phyloP scores from a whole-genome alignment of 257 asterid genomes.

The Nicotiana obtusifolia region DNA sequence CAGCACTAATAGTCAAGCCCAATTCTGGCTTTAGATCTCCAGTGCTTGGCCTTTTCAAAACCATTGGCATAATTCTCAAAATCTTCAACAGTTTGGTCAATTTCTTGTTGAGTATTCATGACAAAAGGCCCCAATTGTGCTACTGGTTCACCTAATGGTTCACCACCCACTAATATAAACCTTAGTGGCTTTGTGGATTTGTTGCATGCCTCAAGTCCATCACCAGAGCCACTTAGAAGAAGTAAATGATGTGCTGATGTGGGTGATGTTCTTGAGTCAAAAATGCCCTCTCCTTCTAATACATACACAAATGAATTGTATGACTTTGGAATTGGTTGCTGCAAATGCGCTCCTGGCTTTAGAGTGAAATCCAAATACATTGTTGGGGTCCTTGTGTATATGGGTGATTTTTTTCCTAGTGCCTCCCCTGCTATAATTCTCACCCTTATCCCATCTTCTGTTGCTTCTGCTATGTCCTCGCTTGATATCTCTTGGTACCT shows the following conservation, averaged over 20 bases:
- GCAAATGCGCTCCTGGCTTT: conserved; percentile 48
- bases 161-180: conserved; percentile 68
- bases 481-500: conserved; percentile 74
- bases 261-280: conserved; percentile 41
- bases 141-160: conserved; percentile 78
- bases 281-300: conserved; percentile 73
- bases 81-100: conserved; percentile 71
- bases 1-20: conserved; percentile 27
- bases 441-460: conserved; percentile 58
- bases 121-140: conserved; percentile 89
- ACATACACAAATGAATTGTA: conserved; percentile 86
- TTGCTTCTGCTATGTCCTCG: conserved; percentile 50
- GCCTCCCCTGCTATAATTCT: conserved; percentile 78
- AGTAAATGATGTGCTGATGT: conserved; percentile 55
- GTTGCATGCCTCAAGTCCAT: conserved; percentile 66
- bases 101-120: conserved; percentile 69
- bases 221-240: conserved; percentile 54
- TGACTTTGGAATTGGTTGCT: conserved; percentile 50
- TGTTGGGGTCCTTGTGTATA: conserved; percentile 75
- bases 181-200: conserved; percentile 44
- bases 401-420: conserved; percentile 53
- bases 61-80: conserved; percentile 66
- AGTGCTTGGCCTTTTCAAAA: conserved; percentile 72
- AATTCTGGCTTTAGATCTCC: conserved; percentile 60
- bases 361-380: conserved; percentile 83